Conservation (phyloP, 2,329 filamentous ascomycete genomes). For the Sordariomycetes sp. region DNA sequence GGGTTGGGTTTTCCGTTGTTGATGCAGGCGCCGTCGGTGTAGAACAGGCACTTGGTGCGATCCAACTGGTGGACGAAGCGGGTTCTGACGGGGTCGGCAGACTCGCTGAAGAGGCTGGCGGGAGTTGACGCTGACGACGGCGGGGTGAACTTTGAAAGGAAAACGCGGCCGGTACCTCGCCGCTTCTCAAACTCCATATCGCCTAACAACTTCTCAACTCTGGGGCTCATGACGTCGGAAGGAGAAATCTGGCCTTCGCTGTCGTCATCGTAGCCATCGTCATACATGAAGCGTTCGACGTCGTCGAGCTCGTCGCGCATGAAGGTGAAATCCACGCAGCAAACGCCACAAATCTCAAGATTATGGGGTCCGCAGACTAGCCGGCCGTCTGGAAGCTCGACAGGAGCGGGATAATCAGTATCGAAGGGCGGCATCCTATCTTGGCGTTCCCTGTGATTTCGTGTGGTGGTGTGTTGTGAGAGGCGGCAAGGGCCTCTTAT, state of each 20-base stretch:
- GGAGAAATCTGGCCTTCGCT: constrained; percentile 3
- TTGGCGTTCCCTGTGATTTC: too few species aligned
- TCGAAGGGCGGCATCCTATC: neutral
- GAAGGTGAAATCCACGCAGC: constrained; percentile 23
- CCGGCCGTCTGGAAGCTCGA: constrained; percentile 20
- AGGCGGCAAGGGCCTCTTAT: neutral
- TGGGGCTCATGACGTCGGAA: neutral
- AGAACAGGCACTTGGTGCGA: constrained; percentile 22
- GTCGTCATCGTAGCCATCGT: neutral
- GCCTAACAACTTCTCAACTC: neutral
- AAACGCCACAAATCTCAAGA: constrained; percentile 18
- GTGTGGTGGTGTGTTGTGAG: neutral
- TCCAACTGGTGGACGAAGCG: constrained; percentile 22
- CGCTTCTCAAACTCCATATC: neutral
- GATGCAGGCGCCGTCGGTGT: constrained; percentile 33
- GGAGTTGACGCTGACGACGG: constrained; percentile 10
- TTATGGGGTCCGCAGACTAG: constrained; percentile 23
- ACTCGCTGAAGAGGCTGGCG: constrained; percentile 8
- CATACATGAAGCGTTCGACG: neutral
- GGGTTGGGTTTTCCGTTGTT: constrained; percentile 26
- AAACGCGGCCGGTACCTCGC: constrained; percentile 11
- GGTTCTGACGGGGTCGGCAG: neutral
- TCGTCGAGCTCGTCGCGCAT: constrained; percentile 16
- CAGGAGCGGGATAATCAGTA: neutral
- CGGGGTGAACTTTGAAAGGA: constrained; percentile 20